Conservation (phyloP, 768 basidiomycete species). For the Tulasnella sp. region DNA sequence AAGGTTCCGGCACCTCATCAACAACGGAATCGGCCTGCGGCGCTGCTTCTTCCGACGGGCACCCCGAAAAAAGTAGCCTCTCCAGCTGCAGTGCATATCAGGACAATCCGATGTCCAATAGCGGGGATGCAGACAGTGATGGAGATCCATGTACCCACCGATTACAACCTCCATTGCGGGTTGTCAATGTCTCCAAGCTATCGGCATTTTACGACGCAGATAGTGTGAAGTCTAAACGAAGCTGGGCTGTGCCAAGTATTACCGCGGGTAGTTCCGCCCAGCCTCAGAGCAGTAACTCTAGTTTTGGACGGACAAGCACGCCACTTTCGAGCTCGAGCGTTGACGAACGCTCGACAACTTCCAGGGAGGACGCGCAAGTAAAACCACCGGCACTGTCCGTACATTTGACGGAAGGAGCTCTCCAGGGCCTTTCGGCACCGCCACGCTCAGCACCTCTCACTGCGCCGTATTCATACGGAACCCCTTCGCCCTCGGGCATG, state of each 20-base stretch:
- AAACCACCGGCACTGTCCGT: too few species aligned
- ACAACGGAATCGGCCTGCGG: not conserved
- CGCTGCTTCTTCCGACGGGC: too few species aligned
- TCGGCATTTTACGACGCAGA: constrained; percentile 8
- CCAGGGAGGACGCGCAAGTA: too few species aligned
- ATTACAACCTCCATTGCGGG: constrained; percentile 13
- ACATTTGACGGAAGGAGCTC: too few species aligned
- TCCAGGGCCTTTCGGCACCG: not conserved
- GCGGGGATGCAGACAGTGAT: not conserved
- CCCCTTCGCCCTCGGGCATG: not conserved
- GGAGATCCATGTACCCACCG: constrained; percentile 2
- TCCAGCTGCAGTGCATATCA: not conserved
- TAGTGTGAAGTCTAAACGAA: not conserved
- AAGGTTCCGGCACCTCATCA: not conserved
- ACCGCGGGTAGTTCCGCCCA: too few species aligned
- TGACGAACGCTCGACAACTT: too few species aligned
- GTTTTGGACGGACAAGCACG: too few species aligned
- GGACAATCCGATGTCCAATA: not conserved
- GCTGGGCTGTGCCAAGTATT: not conserved
- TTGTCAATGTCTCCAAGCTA: constrained; percentile 14
- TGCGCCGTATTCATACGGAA: not conserved
- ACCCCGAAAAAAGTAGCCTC: too few species aligned
- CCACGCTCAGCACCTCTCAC: constrained; percentile 4
- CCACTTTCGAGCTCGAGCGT: too few species aligned
- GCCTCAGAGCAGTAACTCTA: too few species aligned